A percentile compares a stretch with the other conserved stretches of the same genome.
Evolutionary conservation across 75 land plant species (phyloP).

Genomic region (Cryptomeria japonica): DNA sequence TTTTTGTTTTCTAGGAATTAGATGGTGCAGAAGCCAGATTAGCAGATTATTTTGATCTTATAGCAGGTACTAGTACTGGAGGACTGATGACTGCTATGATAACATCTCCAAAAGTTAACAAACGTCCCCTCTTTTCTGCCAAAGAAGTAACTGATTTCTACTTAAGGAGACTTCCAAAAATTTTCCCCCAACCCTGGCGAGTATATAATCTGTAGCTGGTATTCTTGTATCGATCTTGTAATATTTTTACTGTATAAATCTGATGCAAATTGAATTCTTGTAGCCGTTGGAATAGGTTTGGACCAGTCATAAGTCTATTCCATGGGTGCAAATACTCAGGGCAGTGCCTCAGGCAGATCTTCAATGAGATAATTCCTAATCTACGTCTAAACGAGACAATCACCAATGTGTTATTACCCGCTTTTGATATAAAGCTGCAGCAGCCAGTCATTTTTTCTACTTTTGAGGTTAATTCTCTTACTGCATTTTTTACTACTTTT

Average conservation of each 20-base stretch:
- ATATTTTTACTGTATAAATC: neutral
- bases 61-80: conserved; percentile 54
- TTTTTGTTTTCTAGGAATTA: conserved; percentile 30
- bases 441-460: conserved; percentile 55
- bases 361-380: conserved; percentile 18
- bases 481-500: too few relatives aligned
- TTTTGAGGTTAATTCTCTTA: conserved; percentile 10
- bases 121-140: conserved; percentile 52
- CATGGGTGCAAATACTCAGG: conserved; percentile 53
- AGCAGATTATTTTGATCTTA: conserved; percentile 50
- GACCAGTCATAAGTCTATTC: neutral
- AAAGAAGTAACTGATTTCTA: conserved; percentile 35
- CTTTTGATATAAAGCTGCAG: conserved; percentile 49
- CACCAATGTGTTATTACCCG: conserved; percentile 45
- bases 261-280: neutral
- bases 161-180: conserved; percentile 15
- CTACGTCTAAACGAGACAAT: conserved; percentile 25
- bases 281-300: neutral
- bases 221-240: neutral
- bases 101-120: conserved; percentile 35
- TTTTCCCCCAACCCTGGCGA: conserved; percentile 23
- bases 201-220: neutral
- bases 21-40: conserved; percentile 52
- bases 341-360: conserved; percentile 20
- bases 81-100: conserved; percentile 52